These are phyloP conservation scores for Glycine soja DNA, from an alignment of 306 rosid species.

Conservation along the genomic window DNA sequence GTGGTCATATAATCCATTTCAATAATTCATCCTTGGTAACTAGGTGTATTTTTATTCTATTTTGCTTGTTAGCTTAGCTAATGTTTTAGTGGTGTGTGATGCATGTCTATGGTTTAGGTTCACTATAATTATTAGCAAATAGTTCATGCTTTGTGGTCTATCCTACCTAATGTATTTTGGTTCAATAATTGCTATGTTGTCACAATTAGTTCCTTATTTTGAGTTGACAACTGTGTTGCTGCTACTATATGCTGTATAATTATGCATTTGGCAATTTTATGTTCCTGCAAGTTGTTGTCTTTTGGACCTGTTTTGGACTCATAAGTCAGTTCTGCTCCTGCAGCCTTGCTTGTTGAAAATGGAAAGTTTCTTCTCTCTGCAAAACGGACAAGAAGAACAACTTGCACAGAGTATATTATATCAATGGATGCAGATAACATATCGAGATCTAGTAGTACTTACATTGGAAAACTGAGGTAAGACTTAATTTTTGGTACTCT, in stretches of 20 bases:
- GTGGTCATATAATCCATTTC: not conserved
- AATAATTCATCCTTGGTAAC: not conserved
- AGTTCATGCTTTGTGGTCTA: too few species aligned
- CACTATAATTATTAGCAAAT: not conserved
- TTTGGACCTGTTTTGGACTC: conserved; percentile 30
- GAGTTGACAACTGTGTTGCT: not conserved
- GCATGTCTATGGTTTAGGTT: too few species aligned
- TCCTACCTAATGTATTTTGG: too few species aligned
- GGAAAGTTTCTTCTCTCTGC: conserved; percentile 98
- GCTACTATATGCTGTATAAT: not conserved
- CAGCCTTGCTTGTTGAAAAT: conserved; percentile 93
- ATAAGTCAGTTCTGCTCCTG: conserved; percentile 40
- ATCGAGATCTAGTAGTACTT: conserved; percentile 87
- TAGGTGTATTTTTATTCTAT: too few species aligned
- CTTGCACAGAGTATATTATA: conserved; percentile 92
- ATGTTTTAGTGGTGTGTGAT: not conserved
- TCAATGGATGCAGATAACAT: conserved; percentile 91
- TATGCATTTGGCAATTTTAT: conserved; percentile 9
- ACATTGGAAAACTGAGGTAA: conserved; percentile 94
- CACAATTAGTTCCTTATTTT: not conserved
- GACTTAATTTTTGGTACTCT: not conserved
- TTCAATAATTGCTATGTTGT: too few species aligned
- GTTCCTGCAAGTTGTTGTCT: not conserved
- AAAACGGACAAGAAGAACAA: conserved; percentile 86
- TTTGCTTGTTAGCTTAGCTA: not conserved